phyloP scores from a whole-genome alignment of 2,329 filamentous ascomycete genomes.

The Fusarium mexicanum region DNA sequence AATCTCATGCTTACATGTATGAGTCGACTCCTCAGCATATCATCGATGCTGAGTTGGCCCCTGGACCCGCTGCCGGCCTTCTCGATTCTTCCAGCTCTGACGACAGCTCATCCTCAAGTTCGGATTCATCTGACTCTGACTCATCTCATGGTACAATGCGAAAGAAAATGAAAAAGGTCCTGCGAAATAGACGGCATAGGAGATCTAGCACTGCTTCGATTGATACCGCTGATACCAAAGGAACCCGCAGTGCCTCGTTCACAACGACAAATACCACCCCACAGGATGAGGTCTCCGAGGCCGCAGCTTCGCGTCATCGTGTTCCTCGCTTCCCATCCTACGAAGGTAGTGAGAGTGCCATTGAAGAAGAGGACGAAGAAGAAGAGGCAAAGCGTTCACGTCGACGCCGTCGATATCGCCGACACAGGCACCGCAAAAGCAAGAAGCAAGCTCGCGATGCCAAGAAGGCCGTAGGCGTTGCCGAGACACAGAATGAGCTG shows the following conservation, averaged over 20 bases:
- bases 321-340: conserved; percentile 50
- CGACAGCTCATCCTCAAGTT: conserved; percentile 67
- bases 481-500: conserved; percentile 48
- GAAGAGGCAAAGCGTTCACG: conserved; percentile 49
- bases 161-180: conserved; percentile 78
- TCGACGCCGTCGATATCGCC: conserved; percentile 50
- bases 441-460: conserved; percentile 55
- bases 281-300: conserved; percentile 53
- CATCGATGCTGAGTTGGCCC: conserved; percentile 90
- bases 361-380: conserved; percentile 58
- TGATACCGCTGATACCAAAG: conserved; percentile 57
- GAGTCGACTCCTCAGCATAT: conserved; percentile 91
- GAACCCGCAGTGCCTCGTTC: conserved; percentile 55
- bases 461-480: conserved; percentile 35
- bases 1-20: conserved; percentile 92
- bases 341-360: conserved; percentile 55
- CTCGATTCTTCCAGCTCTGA: conserved; percentile 75
- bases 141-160: conserved; percentile 70
- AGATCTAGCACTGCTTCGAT: conserved; percentile 81
- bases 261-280: conserved; percentile 49
- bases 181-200: conserved; percentile 75
- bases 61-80: conserved; percentile 83
- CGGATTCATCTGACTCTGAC: conserved; percentile 73
- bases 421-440: conserved; percentile 52
- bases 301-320: conserved; percentile 50